phyloP scores from a whole-genome alignment of 2,329 filamentous ascomycete genomes.

The Beauveria bassiana region DNA sequence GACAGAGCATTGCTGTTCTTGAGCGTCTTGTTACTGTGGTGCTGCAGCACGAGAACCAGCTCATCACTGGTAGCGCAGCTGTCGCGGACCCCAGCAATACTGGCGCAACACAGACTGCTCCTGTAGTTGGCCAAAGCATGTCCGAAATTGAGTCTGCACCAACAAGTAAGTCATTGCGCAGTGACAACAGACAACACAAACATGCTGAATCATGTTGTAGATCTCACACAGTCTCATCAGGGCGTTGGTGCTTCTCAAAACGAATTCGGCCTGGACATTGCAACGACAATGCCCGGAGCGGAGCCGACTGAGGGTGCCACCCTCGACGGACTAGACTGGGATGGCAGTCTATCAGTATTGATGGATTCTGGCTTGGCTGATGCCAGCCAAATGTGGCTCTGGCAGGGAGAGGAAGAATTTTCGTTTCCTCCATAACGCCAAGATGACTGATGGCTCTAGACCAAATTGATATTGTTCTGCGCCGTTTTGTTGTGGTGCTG shows the following conservation, averaged over 20 bases:
- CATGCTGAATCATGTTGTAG: background rate
- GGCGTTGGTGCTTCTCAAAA: background rate
- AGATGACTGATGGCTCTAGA: too few relatives aligned
- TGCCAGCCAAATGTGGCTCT: conserved; percentile 10
- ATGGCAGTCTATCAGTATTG: conserved; percentile 5
- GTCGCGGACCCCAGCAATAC: background rate
- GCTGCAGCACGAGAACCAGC: conserved; percentile 6
- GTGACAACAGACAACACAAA: background rate
- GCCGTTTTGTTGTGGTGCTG: too few relatives aligned
- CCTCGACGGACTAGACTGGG: conserved; percentile 1
- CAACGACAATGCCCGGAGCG: background rate
- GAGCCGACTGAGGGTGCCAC: background rate
- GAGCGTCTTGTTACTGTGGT: conserved; percentile 10
- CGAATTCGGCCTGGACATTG: background rate
- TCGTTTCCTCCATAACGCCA: background rate
- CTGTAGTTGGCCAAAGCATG: background rate
- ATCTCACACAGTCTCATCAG: background rate
- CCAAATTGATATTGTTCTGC: too few relatives aligned
- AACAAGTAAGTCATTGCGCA: background rate
- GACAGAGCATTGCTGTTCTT: conserved; percentile 9
- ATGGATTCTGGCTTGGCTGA: conserved; percentile 6
- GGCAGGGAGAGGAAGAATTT: conserved; percentile 3
- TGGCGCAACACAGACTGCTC: background rate
- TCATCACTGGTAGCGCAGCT: conserved; percentile 3
- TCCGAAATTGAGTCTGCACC: background rate